Evolutionary conservation across 2,329 filamentous ascomycete species (phyloP).

Genomic region (Bipolaris sorokiniana): DNA sequence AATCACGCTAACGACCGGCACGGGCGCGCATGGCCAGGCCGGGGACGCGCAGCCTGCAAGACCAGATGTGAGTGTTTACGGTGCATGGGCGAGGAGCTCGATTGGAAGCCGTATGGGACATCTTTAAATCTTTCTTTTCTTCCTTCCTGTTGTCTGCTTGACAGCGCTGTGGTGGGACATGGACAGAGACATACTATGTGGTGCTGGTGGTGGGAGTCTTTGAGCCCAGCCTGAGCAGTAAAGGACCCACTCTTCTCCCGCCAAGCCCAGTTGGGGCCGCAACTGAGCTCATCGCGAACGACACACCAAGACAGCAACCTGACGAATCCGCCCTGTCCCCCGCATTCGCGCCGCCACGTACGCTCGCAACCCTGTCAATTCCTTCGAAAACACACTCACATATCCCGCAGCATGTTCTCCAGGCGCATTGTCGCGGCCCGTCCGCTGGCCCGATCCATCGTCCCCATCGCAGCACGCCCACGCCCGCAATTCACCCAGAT

Average conservation of each 20-base stretch:
- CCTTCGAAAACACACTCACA: conserved; percentile 50
- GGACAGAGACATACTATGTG: neutral
- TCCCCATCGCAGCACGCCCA: conserved; percentile 37
- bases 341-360: conserved; percentile 37
- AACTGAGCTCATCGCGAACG: conserved; percentile 41
- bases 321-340: conserved; percentile 21
- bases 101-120: too few relatives aligned
- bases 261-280: conserved; percentile 21
- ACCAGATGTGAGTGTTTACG: neutral
- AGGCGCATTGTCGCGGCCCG: conserved; percentile 51
- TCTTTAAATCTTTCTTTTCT: neutral
- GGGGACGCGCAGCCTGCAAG: conserved; percentile 7
- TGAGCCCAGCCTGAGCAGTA: conserved; percentile 9
- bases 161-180: conserved; percentile 12
- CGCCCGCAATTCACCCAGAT: conserved; percentile 46
- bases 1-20: conserved; percentile 23
- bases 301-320: conserved; percentile 28
- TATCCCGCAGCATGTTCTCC: conserved; percentile 49
- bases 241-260: conserved; percentile 10
- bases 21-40: conserved; percentile 10
- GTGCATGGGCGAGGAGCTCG: neutral
- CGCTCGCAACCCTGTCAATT: conserved; percentile 17
- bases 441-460: conserved; percentile 48
- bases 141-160: neutral
- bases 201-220: conserved; percentile 2